Base-by-base conservation (phyloP, 805 yeast genomes). In the Candida maesae region DNA sequence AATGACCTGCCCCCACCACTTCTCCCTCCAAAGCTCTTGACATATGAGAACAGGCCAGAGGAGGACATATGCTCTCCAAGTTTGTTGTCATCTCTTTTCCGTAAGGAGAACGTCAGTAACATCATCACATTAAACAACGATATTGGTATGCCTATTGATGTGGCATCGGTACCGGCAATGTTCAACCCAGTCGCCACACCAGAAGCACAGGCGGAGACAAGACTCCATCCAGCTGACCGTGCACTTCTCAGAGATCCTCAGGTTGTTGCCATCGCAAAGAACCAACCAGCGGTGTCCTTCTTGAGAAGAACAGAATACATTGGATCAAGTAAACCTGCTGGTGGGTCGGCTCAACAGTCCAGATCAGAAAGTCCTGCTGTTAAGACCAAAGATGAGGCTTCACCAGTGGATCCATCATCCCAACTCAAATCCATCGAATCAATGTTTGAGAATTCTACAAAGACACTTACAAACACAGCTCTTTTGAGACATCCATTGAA, bases 261-360 rank as follows among this genome's bases (percentile, higher is more conserved):
- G 33, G 56, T 60, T 31, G 71, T 61, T 27, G 58, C 56, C 39
- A 37, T 56, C 6, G 55, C 58, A 6, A 65, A 60, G 51, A 59
- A 60, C 13, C 70, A 67, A 37, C 66, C 71, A 16, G 67, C 67
- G 33, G 72, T 85, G 12, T 74, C 86, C n/a, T 90, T 91, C 65
- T 72, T 91, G 59, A 81, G 97, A 67, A 80, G 98, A 67, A 91
- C 99, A 0, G 98, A 93, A 59, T 91, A 91, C 60, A 84, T 88
- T 26, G 54, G 50, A 2, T 46, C 54, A 14, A 38, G 15, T 2
- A 42, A 42, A 27, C 15, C 24, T 19, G 16, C n/a, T 19, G 15
- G 14, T 2, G 19, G 24, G 20, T 36, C 39, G 4, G 17, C 21
- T 4, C 48, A 30, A 21, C 42, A 28, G 14, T 44, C 56, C 6